Evolutionary conservation across 2,329 filamentous ascomycete genomes (phyloP).

Genomic region (Curvularia hawaiiensis): DNA sequence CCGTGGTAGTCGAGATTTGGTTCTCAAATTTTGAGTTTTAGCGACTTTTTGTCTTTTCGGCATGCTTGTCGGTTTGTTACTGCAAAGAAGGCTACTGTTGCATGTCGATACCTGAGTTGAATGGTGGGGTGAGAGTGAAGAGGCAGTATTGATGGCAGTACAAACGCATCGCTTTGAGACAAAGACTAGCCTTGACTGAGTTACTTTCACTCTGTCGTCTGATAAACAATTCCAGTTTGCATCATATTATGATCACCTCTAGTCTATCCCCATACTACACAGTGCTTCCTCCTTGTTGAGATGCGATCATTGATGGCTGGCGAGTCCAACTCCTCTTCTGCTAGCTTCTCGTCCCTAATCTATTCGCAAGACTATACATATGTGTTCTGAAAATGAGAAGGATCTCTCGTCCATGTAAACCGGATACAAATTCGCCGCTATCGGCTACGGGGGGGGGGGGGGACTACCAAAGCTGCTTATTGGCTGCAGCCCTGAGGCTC

Average conservation of each 20-base stretch:
- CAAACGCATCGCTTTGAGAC: neutral
- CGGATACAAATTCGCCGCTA: neutral
- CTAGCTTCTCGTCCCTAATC: too few relatives aligned
- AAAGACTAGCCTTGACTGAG: neutral
- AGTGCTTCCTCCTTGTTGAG: neutral
- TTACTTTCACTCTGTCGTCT: neutral
- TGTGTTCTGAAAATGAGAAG: neutral
- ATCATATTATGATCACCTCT: neutral
- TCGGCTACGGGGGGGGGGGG: neutral
- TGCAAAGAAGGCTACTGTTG: neutral
- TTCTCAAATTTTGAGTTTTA: conserved; percentile 1
- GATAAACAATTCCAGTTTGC: too few relatives aligned
- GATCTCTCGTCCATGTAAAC: neutral
- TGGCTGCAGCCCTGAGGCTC: neutral
- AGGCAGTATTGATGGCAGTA: neutral
- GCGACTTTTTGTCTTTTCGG: neutral
- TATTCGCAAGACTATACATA: neutral
- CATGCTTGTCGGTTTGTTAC: neutral
- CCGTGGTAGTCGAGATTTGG: neutral
- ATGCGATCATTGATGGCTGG: neutral
- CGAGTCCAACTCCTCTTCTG: neutral
- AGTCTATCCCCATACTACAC: neutral
- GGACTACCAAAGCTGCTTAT: neutral
- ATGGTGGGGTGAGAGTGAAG: neutral
- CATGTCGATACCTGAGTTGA: neutral